Conservation (phyloP, 768 basidiomycete genomes). For the Leccinum longicurvipes region DNA sequence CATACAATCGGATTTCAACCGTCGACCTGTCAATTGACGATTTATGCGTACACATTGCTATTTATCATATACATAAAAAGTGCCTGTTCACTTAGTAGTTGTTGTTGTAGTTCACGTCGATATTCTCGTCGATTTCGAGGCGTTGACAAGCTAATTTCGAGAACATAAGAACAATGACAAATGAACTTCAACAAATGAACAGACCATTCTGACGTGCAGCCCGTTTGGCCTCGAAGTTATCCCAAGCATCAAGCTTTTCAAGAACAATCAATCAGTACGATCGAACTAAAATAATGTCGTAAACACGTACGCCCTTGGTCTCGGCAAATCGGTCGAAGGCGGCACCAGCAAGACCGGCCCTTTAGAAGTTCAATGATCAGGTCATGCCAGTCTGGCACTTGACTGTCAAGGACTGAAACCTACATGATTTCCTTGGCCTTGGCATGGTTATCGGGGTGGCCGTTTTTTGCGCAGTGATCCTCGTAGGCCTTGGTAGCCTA, state of each 20-base stretch:
- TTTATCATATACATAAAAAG: neutral
- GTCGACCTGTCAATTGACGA: too few species aligned
- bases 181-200: too few species aligned
- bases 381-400: neutral
- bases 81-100: neutral
- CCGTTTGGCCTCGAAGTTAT: too few species aligned
- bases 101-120: too few species aligned
- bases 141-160: neutral
- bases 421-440: conserved; percentile 22
- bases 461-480: conserved; percentile 9
- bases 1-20: too few species aligned
- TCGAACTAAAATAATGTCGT: neutral
- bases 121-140: neutral
- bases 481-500: conserved; percentile 23
- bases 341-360: conserved; percentile 10
- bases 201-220: too few species aligned
- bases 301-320: conserved; percentile 20
- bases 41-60: neutral
- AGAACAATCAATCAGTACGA: neutral
- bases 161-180: neutral
- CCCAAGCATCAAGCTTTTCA: conserved; percentile 3
- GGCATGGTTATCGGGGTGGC: conserved; percentile 19
- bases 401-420: neutral
- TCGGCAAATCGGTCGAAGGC: conserved; percentile 6
- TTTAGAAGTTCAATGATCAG: neutral